Evolutionary conservation across 768 basidiomycete genomes (phyloP).

Genomic region (Lentinula edodes): DNA sequence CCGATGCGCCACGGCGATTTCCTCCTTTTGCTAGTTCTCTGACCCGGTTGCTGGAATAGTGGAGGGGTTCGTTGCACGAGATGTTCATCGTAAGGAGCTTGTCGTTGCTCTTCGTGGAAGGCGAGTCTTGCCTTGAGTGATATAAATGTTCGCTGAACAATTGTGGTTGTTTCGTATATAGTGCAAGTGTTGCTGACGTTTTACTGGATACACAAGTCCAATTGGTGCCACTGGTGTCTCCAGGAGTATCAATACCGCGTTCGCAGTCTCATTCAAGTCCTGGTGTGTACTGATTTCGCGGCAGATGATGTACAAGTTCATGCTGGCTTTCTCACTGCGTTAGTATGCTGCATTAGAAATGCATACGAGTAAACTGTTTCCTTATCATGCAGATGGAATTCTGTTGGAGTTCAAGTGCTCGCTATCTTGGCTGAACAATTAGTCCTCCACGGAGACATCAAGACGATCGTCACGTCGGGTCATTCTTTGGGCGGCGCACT

Average conservation of each 20-base stretch:
- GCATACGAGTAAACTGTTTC: not conserved
- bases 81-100: constrained; percentile 39
- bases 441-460: constrained; percentile 23
- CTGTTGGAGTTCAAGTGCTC: constrained; percentile 35
- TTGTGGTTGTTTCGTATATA: constrained; percentile 9
- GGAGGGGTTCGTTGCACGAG: constrained; percentile 47
- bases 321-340: constrained; percentile 46
- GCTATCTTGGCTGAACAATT: constrained; percentile 30
- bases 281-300: not conserved
- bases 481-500: constrained; percentile 54
- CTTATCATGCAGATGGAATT: constrained; percentile 37
- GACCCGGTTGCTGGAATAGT: constrained; percentile 34
- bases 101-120: constrained; percentile 46
- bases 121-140: constrained; percentile 16
- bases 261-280: constrained; percentile 5
- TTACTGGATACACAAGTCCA: constrained; percentile 36
- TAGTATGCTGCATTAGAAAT: constrained; percentile 11
- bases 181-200: constrained; percentile 35
- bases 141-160: not conserved
- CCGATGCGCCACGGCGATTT: not conserved
- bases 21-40: constrained; percentile 26
- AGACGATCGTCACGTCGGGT: constrained; percentile 39
- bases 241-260: constrained; percentile 39
- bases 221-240: constrained; percentile 37
- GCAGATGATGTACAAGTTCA: constrained; percentile 39